Base-by-base conservation (phyloP, 2,329 filamentous ascomycete genomes). In the Pestalotiopsis sp. region DNA sequence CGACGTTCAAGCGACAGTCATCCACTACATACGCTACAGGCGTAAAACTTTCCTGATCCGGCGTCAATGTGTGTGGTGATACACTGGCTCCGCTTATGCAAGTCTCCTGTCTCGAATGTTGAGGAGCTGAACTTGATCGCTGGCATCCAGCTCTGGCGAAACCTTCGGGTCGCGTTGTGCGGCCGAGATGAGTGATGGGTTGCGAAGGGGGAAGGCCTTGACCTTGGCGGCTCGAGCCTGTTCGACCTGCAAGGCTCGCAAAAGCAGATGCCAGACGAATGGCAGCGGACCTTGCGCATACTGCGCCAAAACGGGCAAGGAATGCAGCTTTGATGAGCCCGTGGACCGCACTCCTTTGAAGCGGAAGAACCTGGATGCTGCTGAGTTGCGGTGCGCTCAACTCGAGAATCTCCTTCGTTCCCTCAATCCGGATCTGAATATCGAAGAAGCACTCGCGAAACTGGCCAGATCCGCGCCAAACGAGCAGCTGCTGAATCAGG, bases 331-430 rank as follows among this genome's bases (percentile, higher is more conserved):
- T 60, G 75, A 76, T 52, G 73, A 73, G n/a, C 77, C 76, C 7
- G 76, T 77, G 1, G 71, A 74, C n/a, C 73, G 78, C n/a, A 79
- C 79, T 31, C 74, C 78, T 12, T 68, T 80, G 63, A 81, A 77
- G 3, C 71, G 79, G n/a, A 76, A 76, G 66, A 81, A 81, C 65
- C 73, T 80, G 4, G 77, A 80, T 66, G 73, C 73, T 14, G 75
- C 75, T 2, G 76, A 81, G 69, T 71, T 71, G 27, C 73, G 74
- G 38, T 76, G 76, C 60, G 65, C 69, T 23, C 73, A 75, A 57
- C 72, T 79, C 20, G 71, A 77, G 66, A 68, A 65, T 3, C 71
- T 79, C 31, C 64, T 80, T 13, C 74, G 69, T 12, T 73, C 72
- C 12, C 69, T 77, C 14, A 72, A 77, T 38, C 77, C 76, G 4